Base-by-base conservation (phyloP, 345 rosid genomes). In the Pseudoturritis turrita region DNA sequence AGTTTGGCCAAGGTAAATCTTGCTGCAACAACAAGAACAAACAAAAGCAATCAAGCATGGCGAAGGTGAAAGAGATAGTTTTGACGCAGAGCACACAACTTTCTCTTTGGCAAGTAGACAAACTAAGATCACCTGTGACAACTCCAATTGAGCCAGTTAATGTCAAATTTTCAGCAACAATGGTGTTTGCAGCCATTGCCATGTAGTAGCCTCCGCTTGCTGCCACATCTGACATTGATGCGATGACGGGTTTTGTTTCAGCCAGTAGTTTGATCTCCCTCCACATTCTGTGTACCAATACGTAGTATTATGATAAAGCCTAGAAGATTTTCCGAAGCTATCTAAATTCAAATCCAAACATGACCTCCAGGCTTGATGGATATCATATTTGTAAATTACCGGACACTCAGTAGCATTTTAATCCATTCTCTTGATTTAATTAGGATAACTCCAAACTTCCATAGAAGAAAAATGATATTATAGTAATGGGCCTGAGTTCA, bases 131-230 rank as follows among this genome's bases (percentile, higher is more conserved):
- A 94, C 98, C 96, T 73, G 97, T 83, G 65, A 94, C 97, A 74
- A 94, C 96, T 80, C 96, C 98, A 49, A 92, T 90, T 31, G 96
- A 92, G 63, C 98, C 91, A 59, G 98, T 92, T 58, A 92, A 79
- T 17, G 96, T 90, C 71, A 92, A 86, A 78, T 73, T 83, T 81
- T 90, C 96, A 2, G 96, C 96, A 75, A 88, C 83, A 44, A 92
- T 83, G 58, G 88, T 41, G 41, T 73, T 85, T 49, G 96, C 86
- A 59, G 89, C 97, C 97, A 94, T 91, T 39, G 98, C 97, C 96
- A 93, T 93, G 79, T 93, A 93, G 80, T 93, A 93, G 62, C 98
- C 98, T 77, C 98, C 98, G 74, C 96, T 93, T 36, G 92, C 98
- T 70, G 98, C 98, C 40, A 92, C 90, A 80, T 92, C 96, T 73